phyloP scores from a whole-genome alignment of 2,329 filamentous ascomycete genomes.

The Epichloe elymi region DNA sequence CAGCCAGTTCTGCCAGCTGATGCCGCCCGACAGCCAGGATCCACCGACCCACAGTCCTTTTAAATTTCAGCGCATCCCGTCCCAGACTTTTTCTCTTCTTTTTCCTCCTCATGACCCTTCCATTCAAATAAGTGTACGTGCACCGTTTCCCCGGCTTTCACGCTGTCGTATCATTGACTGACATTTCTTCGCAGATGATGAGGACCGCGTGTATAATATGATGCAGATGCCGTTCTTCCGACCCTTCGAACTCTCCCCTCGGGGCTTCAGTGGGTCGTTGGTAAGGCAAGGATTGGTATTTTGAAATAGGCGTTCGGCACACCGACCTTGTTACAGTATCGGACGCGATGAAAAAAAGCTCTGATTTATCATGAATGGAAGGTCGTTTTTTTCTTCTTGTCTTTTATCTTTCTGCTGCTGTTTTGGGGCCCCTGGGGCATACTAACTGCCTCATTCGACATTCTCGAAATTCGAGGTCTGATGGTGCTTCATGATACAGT shows the following conservation, averaged over 20 bases:
- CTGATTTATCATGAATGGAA: constrained; percentile 53
- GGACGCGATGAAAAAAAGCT: constrained; percentile 96
- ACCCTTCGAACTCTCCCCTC: constrained; percentile 69
- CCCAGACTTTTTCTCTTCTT: constrained; percentile 33
- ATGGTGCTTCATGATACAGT: too few relatives aligned
- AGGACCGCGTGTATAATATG: constrained; percentile 97
- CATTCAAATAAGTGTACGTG: constrained; percentile 94
- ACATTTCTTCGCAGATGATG: constrained; percentile 64
- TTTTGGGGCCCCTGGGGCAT: not conserved
- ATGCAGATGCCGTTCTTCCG: constrained; percentile 54
- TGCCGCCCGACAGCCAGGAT: constrained; percentile 1
- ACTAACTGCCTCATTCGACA: too few relatives aligned
- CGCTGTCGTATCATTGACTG: constrained; percentile 18
- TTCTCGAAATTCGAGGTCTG: too few relatives aligned
- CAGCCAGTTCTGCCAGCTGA: constrained; percentile 2
- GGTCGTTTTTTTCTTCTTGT: constrained; percentile 6
- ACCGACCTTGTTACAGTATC: constrained; percentile 91
- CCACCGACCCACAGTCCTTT: constrained; percentile 9
- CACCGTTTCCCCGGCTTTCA: constrained; percentile 7
- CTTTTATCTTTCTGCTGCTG: not conserved
- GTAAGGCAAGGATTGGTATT: constrained; percentile 49
- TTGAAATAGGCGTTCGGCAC: constrained; percentile 99
- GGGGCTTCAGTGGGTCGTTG: constrained; percentile 80
- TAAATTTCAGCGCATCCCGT: constrained; percentile 23
- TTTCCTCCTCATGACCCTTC: constrained; percentile 76